A percentile compares a stretch with the other conserved stretches of the same genome.
Conservation (phyloP, 495 filamentous ascomycete species). For the Bombardia bombarda region DNA sequence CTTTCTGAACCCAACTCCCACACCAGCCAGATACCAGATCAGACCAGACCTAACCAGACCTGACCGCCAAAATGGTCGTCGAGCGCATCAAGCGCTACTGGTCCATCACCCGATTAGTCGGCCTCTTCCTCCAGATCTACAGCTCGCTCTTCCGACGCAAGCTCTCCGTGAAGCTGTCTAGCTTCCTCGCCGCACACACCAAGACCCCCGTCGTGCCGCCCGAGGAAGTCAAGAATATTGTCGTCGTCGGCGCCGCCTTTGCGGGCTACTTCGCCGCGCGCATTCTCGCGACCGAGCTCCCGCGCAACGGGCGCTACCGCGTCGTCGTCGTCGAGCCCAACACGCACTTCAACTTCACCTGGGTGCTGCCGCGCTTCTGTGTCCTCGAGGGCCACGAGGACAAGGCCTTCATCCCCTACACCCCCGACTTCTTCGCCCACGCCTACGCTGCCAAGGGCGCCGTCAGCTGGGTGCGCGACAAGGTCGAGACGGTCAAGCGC, state of each 20-base stretch:
- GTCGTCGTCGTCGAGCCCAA: conserved; percentile 51
- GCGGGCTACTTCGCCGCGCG: conserved; percentile 40
- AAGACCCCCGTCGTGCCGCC: neutral
- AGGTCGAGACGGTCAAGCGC: conserved; percentile 16
- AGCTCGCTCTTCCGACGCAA: conserved; percentile 4
- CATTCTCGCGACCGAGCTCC: conserved; percentile 37
- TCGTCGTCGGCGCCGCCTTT: conserved; percentile 51
- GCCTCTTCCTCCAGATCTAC: too few relatives aligned
- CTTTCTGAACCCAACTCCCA: too few relatives aligned
- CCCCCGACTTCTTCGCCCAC: conserved; percentile 18
- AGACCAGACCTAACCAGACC: too few relatives aligned
- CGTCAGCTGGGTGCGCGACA: conserved; percentile 29
- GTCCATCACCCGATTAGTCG: too few relatives aligned
- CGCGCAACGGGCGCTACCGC: conserved; percentile 35
- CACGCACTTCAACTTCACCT: conserved; percentile 51
- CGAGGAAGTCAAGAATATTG: conserved; percentile 33
- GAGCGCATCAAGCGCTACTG: too few relatives aligned
- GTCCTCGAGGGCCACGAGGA: conserved; percentile 34
- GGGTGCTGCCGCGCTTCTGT: conserved; percentile 44
- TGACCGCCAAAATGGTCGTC: too few relatives aligned
- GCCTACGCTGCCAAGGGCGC: conserved; percentile 16
- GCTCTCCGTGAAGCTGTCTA: neutral
- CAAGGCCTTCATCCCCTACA: conserved; percentile 45
- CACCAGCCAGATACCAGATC: too few relatives aligned
- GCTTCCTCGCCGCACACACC: neutral